Base-by-base conservation (phyloP, 192 early-diverging fungal species). In the Backusella tuberculispora region DNA sequence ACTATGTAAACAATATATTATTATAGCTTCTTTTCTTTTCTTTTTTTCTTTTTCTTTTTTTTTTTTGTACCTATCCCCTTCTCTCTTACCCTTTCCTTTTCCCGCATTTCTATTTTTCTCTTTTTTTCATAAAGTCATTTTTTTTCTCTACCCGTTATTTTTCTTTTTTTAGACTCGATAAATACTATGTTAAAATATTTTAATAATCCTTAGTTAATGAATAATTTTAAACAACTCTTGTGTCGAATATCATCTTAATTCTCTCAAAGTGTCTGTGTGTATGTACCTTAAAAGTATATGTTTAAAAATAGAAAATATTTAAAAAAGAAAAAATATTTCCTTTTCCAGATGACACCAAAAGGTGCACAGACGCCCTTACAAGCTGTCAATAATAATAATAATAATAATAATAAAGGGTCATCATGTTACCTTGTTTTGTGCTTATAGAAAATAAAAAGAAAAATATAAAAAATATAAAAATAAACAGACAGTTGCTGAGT, bases 331-430 rank as follows among this genome's bases (percentile, higher is more conserved):
- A 7, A 19, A 9, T 19, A 53, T 53, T 53, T 53, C 50, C 50
- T 53, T 53, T 53, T 53, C 8, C 1, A 53, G 50, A 19, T 19
- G 53, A 60, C 53, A 26, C 53, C 53, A 60, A 26, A 60, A 43
- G 13, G 53, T 60, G 53, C 53, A 60, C 53, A 60, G 53, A 60
- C 53, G 21, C 53, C 53, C 53, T 24, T 26, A 19, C 15, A 6
- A 48, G 8, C 53, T 60, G 53, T 60, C 53, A 60, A 60, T 60
- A 60, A 60, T 60, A 60, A 60, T 21, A 60, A 24, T 60, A 60
- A 60, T 21, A 60, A 60, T 60, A 60, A 60, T 60, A 60, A 60
- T 21, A 60, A 24, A 24, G 53, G 29, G 29, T 34, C 29, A 34
- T 34, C 29, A 34, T 34, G 29, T 34, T 34, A 34, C 29, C 29